Evolutionary conservation across 352 stramenopile genomes (phyloP).

Genomic region (Poterioochromonas sp.): DNA sequence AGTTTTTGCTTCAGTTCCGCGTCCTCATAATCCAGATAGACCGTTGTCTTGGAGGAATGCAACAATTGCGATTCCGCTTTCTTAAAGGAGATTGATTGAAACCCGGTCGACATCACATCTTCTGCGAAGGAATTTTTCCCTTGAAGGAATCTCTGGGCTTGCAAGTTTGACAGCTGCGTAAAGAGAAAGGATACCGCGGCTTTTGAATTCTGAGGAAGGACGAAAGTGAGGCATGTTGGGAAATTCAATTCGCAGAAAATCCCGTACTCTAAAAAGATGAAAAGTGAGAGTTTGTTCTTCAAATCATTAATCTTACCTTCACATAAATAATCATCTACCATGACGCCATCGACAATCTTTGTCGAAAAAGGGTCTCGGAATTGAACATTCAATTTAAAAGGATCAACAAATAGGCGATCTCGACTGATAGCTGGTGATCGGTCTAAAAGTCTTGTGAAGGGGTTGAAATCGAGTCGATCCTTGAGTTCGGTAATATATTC

Average conservation of each 20-base stretch:
- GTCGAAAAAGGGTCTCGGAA: background rate
- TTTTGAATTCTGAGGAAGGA: too few relatives aligned
- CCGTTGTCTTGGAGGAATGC: too few relatives aligned
- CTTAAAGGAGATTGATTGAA: too few relatives aligned
- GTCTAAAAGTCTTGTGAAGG: background rate
- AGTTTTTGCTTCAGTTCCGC: too few relatives aligned
- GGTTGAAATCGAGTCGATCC: background rate
- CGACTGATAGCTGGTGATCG: background rate
- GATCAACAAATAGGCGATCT: background rate
- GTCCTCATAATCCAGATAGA: too few relatives aligned
- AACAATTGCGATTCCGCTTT: too few relatives aligned
- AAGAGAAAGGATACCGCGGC: too few relatives aligned
- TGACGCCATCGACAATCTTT: background rate
- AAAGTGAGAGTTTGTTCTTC: background rate
- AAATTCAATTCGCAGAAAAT: slow-evolving; percentile 17
- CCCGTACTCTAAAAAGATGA: slow-evolving; percentile 2
- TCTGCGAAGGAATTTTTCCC: too few relatives aligned
- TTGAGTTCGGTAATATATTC: background rate
- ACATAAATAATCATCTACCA: background rate
- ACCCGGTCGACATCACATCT: too few relatives aligned
- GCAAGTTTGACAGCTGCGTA: too few relatives aligned
- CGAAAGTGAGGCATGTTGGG: background rate
- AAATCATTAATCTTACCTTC: background rate
- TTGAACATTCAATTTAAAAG: background rate
- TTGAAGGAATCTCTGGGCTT: too few relatives aligned